Evolutionary conservation across 768 basidiomycete genomes (phyloP).

Genomic region (Pleurotus pulmonarius): DNA sequence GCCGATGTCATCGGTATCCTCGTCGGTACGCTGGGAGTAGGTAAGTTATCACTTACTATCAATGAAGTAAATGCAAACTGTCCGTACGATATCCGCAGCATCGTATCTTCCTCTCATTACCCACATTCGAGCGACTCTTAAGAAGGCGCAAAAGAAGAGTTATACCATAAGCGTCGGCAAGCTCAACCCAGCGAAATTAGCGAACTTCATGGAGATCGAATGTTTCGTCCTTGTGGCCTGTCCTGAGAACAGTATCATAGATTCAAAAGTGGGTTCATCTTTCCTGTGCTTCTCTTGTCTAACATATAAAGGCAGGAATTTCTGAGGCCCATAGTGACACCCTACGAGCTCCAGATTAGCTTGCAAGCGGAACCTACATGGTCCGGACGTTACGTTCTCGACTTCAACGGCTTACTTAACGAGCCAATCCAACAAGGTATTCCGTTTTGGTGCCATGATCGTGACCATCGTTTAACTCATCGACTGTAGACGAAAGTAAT

Average conservation of each 20-base stretch:
- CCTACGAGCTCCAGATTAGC: constrained; percentile 85
- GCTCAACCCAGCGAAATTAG: constrained; percentile 90
- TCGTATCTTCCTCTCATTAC: constrained; percentile 84
- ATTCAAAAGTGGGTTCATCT: constrained; percentile 49
- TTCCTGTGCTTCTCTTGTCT: neutral
- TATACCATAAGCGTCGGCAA: constrained; percentile 97
- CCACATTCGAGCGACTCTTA: constrained; percentile 70
- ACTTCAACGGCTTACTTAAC: constrained; percentile 61
- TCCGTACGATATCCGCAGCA: constrained; percentile 33
- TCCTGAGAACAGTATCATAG: constrained; percentile 84
- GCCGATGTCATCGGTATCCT: constrained; percentile 95
- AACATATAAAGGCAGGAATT: constrained; percentile 60
- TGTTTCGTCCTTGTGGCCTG: constrained; percentile 95
- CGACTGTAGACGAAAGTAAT: constrained; percentile 19
- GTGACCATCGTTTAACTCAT: neutral
- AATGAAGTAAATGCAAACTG: too few species aligned
- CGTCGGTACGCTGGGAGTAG: constrained; percentile 89
- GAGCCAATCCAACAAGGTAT: constrained; percentile 18
- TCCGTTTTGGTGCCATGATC: neutral
- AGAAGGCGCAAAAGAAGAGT: constrained; percentile 73
- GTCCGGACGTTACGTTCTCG: constrained; percentile 77
- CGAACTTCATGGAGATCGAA: constrained; percentile 94
- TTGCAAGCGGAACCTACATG: constrained; percentile 66
- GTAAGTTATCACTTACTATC: constrained; percentile 33
- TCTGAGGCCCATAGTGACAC: constrained; percentile 86